Evolutionary conservation across 768 basidiomycete genomes (phyloP).

Genomic region (Hortiboletus flavorubellus): DNA sequence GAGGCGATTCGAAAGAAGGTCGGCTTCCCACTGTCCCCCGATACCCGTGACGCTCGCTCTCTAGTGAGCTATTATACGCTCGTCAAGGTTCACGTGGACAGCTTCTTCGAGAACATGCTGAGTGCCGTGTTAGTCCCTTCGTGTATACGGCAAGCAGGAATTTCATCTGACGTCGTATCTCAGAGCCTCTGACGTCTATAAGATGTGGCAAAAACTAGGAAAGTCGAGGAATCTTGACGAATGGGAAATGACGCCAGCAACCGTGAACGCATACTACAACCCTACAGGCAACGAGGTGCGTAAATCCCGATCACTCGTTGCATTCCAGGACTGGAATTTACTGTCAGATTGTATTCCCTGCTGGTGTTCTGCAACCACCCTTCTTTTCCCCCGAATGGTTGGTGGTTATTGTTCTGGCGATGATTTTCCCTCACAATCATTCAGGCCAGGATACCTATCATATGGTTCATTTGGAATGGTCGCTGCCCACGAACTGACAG

Average conservation of each 20-base stretch:
- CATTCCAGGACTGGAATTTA: neutral
- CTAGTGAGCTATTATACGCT: slow-evolving; percentile 70
- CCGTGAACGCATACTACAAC: slow-evolving; percentile 86
- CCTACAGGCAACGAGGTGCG: slow-evolving; percentile 83
- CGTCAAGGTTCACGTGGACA: slow-evolving; percentile 61
- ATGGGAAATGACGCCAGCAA: slow-evolving; percentile 89
- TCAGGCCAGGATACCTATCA: slow-evolving; percentile 82
- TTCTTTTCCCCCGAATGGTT: slow-evolving; percentile 85
- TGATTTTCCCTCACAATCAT: slow-evolving; percentile 7
- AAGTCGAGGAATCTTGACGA: slow-evolving; percentile 59
- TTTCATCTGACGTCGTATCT: slow-evolving; percentile 8
- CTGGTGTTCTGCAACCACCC: slow-evolving; percentile 90
- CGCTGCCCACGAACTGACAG: slow-evolving; percentile 89
- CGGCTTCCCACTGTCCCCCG: slow-evolving; percentile 86
- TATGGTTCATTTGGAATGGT: slow-evolving; percentile 94
- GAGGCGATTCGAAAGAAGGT: slow-evolving; percentile 67
- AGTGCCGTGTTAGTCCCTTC: slow-evolving; percentile 45
- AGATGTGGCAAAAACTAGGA: slow-evolving; percentile 77
- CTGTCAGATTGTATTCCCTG: slow-evolving; percentile 84
- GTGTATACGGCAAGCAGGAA: neutral
- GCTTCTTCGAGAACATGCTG: slow-evolving; percentile 85
- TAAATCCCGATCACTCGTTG: neutral
- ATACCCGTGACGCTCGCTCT: slow-evolving; percentile 68
- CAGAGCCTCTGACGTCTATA: slow-evolving; percentile 58
- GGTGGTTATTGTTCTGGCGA: slow-evolving; percentile 8